Conservation (phyloP, 2,329 filamentous ascomycete species). For the Ophiostoma novo-ulmi region DNA sequence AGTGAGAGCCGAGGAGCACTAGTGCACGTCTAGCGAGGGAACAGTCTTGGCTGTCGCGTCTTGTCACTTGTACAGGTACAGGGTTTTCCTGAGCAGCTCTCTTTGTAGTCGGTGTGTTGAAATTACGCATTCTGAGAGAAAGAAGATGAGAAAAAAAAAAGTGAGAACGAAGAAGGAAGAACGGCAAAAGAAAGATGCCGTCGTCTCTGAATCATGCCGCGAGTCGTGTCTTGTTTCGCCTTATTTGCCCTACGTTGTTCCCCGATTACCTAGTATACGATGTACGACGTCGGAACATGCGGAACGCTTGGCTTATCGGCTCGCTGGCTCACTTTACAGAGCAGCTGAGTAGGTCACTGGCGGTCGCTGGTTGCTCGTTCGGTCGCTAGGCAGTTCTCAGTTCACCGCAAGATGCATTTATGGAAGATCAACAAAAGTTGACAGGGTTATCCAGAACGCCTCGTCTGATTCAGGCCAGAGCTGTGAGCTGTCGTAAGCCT, state of each 20-base stretch:
- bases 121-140: not conserved
- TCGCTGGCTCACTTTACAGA: no score
- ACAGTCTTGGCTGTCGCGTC: constrained; percentile 12
- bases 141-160: not conserved
- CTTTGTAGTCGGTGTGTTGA: not conserved
- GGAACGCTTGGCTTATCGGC: not conserved
- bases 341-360: no score
- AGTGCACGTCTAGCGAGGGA: constrained; percentile 10
- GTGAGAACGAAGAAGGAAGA: not conserved
- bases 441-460: constrained; percentile 2
- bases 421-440: not conserved
- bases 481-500: not conserved
- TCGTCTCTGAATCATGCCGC: not conserved
- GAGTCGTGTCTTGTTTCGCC: constrained; percentile 1
- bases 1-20: constrained; percentile 5
- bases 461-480: not conserved
- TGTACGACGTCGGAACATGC: not conserved
- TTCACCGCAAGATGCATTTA: no score
- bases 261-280: not conserved
- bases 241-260: not conserved
- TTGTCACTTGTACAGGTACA: not conserved
- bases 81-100: not conserved
- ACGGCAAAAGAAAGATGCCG: no score
- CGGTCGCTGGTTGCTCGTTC: not conserved
- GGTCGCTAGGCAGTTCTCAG: not conserved